A percentile compares a stretch with the other conserved stretches of the same genome.
phyloP scores from a whole-genome alignment of 306 rosid species.

The Medicago ruthenica region DNA sequence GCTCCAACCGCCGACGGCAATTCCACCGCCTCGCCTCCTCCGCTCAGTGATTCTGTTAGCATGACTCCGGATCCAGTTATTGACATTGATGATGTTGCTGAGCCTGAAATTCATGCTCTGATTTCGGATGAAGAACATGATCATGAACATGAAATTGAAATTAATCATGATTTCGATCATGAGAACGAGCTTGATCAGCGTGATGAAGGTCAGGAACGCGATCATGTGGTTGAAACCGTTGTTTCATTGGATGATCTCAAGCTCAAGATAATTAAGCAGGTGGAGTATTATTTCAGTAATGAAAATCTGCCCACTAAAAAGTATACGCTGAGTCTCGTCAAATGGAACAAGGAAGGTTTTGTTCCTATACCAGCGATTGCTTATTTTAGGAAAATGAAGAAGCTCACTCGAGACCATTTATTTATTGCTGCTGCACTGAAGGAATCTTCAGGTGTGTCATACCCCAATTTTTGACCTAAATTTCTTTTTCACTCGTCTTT shows the following conservation, averaged over 20 bases:
- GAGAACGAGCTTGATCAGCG: conserved; percentile 49
- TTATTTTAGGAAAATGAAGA: conserved; percentile 86
- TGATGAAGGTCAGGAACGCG: conserved; percentile 51
- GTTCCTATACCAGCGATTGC: conserved; percentile 78
- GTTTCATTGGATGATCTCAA: conserved; percentile 82
- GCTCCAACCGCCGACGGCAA: conserved; percentile 46
- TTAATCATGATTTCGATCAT: conserved; percentile 25
- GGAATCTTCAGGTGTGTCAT: conserved; percentile 88
- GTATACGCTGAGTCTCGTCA: conserved; percentile 62
- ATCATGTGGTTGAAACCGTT: conserved; percentile 47
- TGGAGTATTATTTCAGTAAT: conserved; percentile 91
- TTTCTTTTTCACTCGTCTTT: too few relatives aligned
- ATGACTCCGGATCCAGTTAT: conserved; percentile 41
- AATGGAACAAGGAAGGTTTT: conserved; percentile 89
- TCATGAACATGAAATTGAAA: conserved; percentile 38
- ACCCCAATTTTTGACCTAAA: too few relatives aligned
- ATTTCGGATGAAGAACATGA: conserved; percentile 67
- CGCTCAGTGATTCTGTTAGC: background rate
- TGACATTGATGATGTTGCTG: conserved; percentile 44
- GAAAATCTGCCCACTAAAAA: conserved; percentile 78
- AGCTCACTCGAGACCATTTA: conserved; percentile 63
- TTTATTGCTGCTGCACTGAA: conserved; percentile 69
- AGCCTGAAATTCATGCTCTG: conserved; percentile 52
- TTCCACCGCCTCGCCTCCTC: conserved; percentile 47
- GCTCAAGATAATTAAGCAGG: conserved; percentile 83